Percentiles rank a stretch among this genome's conserved stretches.
These are phyloP conservation scores for Fraxinus floribunda DNA, from an alignment of 305 asterid genomes.

Conservation along the genomic window DNA sequence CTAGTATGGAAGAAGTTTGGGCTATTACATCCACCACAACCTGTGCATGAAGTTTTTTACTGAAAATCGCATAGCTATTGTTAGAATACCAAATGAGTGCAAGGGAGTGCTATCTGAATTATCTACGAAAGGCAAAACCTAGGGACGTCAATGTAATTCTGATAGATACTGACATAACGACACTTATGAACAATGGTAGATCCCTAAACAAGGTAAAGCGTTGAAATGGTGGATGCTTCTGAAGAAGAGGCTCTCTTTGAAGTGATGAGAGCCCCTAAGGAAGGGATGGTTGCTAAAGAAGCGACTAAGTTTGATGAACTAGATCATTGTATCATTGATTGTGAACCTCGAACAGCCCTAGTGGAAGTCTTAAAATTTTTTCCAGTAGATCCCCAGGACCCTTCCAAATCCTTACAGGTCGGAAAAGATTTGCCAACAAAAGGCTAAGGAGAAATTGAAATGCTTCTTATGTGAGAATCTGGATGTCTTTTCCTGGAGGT, in stretches of 20 bases:
- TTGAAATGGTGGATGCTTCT: neutral
- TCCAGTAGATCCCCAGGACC: too few relatives aligned
- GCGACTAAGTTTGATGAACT: neutral
- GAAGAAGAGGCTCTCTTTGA: neutral
- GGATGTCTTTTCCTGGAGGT: neutral
- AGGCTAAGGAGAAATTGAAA: neutral
- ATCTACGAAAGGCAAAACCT: neutral
- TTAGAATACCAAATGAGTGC: neutral
- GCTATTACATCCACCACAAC: too few relatives aligned
- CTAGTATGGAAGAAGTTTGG: too few relatives aligned
- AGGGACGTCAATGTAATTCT: neutral
- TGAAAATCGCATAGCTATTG: too few relatives aligned
- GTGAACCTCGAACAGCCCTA: neutral
- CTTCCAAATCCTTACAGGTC: neutral
- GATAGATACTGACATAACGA: neutral
- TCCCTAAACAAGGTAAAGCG: neutral
- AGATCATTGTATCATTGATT: neutral
- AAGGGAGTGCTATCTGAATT: neutral
- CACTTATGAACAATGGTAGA: too few relatives aligned
- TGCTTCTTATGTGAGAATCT: neutral
- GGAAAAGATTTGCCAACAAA: neutral
- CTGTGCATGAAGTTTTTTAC: too few relatives aligned
- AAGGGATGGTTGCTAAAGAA: neutral
- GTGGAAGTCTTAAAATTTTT: too few relatives aligned
- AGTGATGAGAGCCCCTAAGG: neutral